phyloP scores from a whole-genome alignment of 2,329 filamentous ascomycete genomes.

The Ophiostoma ips region DNA sequence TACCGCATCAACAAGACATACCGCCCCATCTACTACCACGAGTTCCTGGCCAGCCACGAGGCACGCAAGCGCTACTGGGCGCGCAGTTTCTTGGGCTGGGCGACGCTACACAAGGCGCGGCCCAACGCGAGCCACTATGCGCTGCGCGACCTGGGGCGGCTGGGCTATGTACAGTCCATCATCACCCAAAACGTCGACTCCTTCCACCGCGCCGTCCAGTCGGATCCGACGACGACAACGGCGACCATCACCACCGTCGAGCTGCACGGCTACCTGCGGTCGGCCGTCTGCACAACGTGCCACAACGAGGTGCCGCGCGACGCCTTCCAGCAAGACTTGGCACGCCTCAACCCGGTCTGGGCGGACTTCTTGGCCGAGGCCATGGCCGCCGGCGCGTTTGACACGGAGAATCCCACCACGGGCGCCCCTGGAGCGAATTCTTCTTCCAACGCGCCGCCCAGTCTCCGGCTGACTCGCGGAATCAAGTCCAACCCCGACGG shows the following conservation, averaged over 20 bases:
- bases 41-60: conserved; percentile 72
- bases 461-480: conserved; percentile 26
- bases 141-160: conserved; percentile 52
- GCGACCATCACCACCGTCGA: too few species aligned
- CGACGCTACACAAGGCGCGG: conserved; percentile 59
- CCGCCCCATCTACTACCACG: conserved; percentile 82
- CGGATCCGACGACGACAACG: conserved; percentile 44
- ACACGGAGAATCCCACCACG: conserved; percentile 64
- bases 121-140: conserved; percentile 74
- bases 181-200: conserved; percentile 97
- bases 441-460: neutral
- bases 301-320: conserved; percentile 54
- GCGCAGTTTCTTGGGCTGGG: conserved; percentile 85
- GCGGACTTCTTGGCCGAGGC: conserved; percentile 59
- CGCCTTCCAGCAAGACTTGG: conserved; percentile 62
- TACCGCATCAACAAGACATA: conserved; percentile 87
- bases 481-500: conserved; percentile 85
- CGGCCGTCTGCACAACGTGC: conserved; percentile 70
- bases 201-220: conserved; percentile 71
- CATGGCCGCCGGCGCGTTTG: conserved; percentile 58
- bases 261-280: conserved; percentile 79
- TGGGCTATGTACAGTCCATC: conserved; percentile 62
- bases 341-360: conserved; percentile 77
- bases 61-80: conserved; percentile 92
- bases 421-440: conserved; percentile 26